A percentile compares a stretch with the other conserved stretches of the same genome.
Evolutionary conservation across 2,329 filamentous ascomycete species (phyloP).

Genomic region (Phaeosphaeriaceae sp.): DNA sequence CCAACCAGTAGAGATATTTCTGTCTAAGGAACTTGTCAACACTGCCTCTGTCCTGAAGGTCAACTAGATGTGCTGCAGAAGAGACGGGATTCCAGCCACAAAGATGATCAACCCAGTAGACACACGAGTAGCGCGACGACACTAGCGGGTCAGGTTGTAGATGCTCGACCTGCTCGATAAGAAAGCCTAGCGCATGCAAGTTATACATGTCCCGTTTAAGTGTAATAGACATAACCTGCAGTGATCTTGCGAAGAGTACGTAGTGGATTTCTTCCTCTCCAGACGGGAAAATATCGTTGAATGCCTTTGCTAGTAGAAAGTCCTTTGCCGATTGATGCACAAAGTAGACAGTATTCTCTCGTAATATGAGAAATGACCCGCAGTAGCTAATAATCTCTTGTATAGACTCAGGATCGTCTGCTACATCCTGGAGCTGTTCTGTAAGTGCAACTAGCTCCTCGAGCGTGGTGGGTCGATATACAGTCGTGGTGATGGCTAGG

Average conservation of each 20-base stretch:
- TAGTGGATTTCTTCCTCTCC: background rate
- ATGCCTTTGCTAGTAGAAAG: constrained; percentile 41
- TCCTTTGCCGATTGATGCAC: constrained; percentile 52
- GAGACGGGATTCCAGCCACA: constrained; percentile 14
- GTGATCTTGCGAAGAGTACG: background rate
- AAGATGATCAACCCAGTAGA: constrained; percentile 46
- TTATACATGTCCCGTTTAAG: constrained; percentile 27
- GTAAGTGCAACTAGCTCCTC: constrained; percentile 3
- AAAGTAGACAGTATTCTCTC: constrained; percentile 17
- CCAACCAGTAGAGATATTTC: constrained; percentile 1
- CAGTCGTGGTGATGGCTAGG: constrained; percentile 27
- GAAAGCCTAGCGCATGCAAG: constrained; percentile 19
- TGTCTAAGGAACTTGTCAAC: constrained; percentile 6
- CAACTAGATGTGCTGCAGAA: background rate
- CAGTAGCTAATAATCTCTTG: constrained; percentile 26
- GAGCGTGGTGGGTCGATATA: constrained; percentile 14
- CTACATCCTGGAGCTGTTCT: constrained; percentile 4
- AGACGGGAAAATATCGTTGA: background rate
- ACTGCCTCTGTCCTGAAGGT: constrained; percentile 1
- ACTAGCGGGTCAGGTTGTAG: constrained; percentile 33
- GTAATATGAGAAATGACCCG: constrained; percentile 50
- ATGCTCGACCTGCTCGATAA: constrained; percentile 21
- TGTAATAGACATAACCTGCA: constrained; percentile 21
- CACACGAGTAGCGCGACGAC: constrained; percentile 29
- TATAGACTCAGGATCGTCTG: background rate